Conservation (phyloP, 441 rosid species). For the Bocquillonia castaneifolia region DNA sequence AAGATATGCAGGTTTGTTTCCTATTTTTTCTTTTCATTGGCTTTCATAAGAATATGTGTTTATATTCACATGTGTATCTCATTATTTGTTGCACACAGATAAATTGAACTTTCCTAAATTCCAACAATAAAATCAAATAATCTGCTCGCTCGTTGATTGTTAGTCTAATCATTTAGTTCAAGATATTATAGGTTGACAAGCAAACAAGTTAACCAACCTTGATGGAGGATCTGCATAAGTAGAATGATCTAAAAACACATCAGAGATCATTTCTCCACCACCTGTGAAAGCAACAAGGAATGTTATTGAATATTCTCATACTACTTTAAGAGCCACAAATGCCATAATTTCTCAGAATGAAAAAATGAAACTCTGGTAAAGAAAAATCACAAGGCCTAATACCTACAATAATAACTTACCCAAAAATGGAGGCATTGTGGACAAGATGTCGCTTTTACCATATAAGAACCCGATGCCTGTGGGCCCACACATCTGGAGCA, state of each 20-base stretch:
- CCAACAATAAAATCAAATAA: background rate
- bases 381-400: conserved; percentile 6
- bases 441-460: conserved; percentile 69
- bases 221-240: conserved; percentile 94
- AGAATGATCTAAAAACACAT: conserved; percentile 88
- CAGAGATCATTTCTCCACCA: conserved; percentile 97
- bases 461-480: conserved; percentile 98
- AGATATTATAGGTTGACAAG: conserved; percentile 9
- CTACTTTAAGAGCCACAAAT: background rate
- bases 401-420: conserved; percentile 40
- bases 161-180: background rate
- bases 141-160: background rate
- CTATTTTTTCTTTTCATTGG: background rate
- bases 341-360: background rate
- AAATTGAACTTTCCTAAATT: background rate
- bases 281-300: conserved; percentile 36
- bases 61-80: background rate
- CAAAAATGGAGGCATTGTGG: conserved; percentile 90
- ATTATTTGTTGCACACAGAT: background rate
- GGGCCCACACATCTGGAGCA: conserved; percentile 99
- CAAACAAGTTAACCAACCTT: conserved; percentile 47
- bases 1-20: background rate
- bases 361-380: background rate
- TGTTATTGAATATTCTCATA: conserved; percentile 5
- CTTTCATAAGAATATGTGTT: background rate